Conservation (phyloP, 1,139 yeast species). For the Scheffersomyces segobiensis region DNA sequence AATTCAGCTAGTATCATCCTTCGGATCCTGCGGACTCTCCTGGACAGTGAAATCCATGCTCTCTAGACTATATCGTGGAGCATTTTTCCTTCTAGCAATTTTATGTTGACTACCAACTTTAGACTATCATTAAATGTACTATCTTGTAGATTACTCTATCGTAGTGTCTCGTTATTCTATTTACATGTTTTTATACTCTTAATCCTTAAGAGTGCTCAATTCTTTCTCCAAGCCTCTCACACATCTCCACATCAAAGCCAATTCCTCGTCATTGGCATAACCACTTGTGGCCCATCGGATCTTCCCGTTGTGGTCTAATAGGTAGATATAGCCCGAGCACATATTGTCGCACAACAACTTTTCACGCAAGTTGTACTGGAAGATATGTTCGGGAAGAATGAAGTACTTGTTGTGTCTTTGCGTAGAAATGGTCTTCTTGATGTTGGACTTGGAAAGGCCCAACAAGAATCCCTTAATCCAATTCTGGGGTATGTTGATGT, state of each 20-base stretch:
- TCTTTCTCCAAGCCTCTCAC: slow-evolving; percentile 53
- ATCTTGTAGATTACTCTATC: background rate
- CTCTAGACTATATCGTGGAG: background rate
- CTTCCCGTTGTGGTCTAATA: slow-evolving; percentile 70
- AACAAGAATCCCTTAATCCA: slow-evolving; percentile 65
- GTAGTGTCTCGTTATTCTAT: background rate
- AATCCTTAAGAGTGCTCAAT: slow-evolving; percentile 6
- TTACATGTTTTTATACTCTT: background rate
- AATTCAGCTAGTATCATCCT: background rate
- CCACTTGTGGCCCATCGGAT: slow-evolving; percentile 96
- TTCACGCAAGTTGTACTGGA: slow-evolving; percentile 60
- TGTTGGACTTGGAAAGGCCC: slow-evolving; percentile 48
- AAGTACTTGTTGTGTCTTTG: slow-evolving; percentile 62
- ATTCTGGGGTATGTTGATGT: slow-evolving; percentile 73
- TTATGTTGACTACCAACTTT: background rate
- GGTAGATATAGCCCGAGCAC: slow-evolving; percentile 80
- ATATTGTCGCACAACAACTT: slow-evolving; percentile 68
- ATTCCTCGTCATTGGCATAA: slow-evolving; percentile 64
- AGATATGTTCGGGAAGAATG: slow-evolving; percentile 59
- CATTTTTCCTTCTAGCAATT: background rate
- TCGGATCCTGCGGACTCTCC: background rate
- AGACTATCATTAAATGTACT: background rate
- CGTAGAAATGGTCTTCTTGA: slow-evolving; percentile 44
- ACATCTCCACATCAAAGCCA: slow-evolving; percentile 63
- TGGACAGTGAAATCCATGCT: background rate